Evolutionary conservation across 2,329 filamentous ascomycete species (phyloP), one percentile per base, ranked within the genome.

Genomic region (Zasmidium angulare): DNA sequence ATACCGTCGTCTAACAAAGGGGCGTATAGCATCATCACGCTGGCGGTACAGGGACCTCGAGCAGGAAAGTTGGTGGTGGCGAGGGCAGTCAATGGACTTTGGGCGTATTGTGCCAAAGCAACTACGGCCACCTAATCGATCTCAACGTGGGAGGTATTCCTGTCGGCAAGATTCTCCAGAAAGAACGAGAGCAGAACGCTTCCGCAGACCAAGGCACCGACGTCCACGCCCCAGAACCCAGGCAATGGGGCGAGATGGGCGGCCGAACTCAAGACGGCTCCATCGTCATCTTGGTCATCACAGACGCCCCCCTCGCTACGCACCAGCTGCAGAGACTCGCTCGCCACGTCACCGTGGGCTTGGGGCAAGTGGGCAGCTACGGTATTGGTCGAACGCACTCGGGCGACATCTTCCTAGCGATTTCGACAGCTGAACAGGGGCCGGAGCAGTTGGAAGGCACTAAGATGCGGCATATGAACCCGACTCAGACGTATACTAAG

Each of bases 351-450:
- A 86, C 85, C 0, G 81, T 88, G 1, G 86, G 87, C 0, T 71
- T 89, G 0, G 76, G 82, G 3, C 78, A 82, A 58, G 85, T 87
- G 0, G 86, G 86, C 1, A 84, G 85, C 1, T 83, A 84, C 60
- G 86, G 85, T 0, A 54, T 66, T 7, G 67, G 64, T 7, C 78
- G 80, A 47, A 88, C 88, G 63, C 79, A 79, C 11, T 88, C 84
- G 0, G 87, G 86, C 0, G 86, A 89, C 61, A 84, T 89, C 59
- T 88, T 89, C 68, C 75, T 89, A 1, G 86, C 86, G 2, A 84
- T 89, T 60, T 88, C 85, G 7, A 89, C 86, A 0, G 86, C 78
- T 2, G 60, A 65, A 14, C 46, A 62, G 29, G 62, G 60, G 9
- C 46, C 56, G 3, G 56, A 68, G 56, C 63, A 66, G 43, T 23